A percentile compares a stretch with the other conserved stretches of the same genome.
Conservation (phyloP, 1,284 basidiomycete species). For the Ceratobasidium sp. region DNA sequence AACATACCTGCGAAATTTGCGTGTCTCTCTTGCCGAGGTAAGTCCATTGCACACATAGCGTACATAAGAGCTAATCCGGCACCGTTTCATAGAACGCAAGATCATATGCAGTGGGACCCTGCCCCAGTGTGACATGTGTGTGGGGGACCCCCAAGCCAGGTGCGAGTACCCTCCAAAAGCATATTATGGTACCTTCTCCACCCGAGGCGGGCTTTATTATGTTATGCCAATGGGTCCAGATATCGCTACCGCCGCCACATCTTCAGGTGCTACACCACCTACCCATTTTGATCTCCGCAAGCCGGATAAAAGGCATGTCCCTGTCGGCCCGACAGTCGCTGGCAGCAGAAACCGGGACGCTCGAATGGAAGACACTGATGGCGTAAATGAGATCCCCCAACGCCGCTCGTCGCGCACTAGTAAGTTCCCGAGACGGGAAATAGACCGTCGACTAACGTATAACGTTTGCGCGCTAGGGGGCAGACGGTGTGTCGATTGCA, state of each 20-base stretch:
- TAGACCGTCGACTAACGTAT: background rate
- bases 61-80: conserved; percentile 10
- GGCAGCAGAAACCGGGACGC: conserved; percentile 12
- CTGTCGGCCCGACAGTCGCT: conserved; percentile 20
- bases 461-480: conserved; percentile 13
- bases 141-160: conserved; percentile 37
- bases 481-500: conserved; percentile 42
- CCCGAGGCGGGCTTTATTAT: conserved; percentile 39
- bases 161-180: conserved; percentile 43
- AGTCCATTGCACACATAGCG: conserved; percentile 9
- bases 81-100: conserved; percentile 28
- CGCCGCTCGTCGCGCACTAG: conserved; percentile 32
- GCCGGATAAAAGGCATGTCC: conserved; percentile 38
- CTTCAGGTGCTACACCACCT: conserved; percentile 35
- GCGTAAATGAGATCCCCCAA: conserved; percentile 21
- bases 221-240: conserved; percentile 44
- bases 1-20: conserved; percentile 43
- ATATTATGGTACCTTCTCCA: conserved; percentile 42
- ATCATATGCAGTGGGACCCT: conserved; percentile 39
- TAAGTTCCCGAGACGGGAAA: background rate
- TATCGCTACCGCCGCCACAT: conserved; percentile 40
- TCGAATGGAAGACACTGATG: conserved; percentile 40
- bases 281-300: conserved; percentile 30
- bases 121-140: conserved; percentile 45
- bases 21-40: conserved; percentile 40